These are phyloP conservation scores for Boletus semigastroideus DNA, from an alignment of 1,284 basidiomycete species.

Conservation along the genomic window DNA sequence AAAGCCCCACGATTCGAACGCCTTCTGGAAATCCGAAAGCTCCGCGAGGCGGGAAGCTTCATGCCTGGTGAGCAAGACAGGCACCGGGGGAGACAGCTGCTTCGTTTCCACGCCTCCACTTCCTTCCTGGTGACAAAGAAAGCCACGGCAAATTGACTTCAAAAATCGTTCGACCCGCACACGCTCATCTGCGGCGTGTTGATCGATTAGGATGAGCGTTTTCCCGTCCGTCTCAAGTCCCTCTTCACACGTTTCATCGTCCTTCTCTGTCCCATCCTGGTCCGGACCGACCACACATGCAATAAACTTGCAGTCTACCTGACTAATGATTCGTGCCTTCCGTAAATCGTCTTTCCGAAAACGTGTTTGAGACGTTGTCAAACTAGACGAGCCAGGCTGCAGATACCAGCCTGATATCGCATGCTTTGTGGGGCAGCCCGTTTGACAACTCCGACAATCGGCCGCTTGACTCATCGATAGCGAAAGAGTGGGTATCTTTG, in stretches of 20 bases:
- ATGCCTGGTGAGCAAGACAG: conserved; percentile 61
- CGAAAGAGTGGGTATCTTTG: conserved; percentile 44
- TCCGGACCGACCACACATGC: conserved; percentile 55
- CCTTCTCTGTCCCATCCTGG: conserved; percentile 13
- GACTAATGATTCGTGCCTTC: conserved; percentile 63
- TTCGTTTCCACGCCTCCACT: conserved; percentile 38
- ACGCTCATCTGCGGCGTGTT: conserved; percentile 95
- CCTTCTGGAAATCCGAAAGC: conserved; percentile 41
- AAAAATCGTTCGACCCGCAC: conserved; percentile 85
- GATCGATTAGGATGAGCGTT: conserved; percentile 83
- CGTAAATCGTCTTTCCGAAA: conserved; percentile 56
- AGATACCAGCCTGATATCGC: conserved; percentile 8
- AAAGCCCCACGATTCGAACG: conserved; percentile 76
- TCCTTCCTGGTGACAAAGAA: conserved; percentile 42
- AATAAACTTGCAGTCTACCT: conserved; percentile 90
- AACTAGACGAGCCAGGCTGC: conserved; percentile 14
- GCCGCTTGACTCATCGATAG: conserved; percentile 22
- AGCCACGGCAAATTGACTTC: conserved; percentile 65
- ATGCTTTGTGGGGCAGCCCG: conserved; percentile 5
- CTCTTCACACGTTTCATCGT: conserved; percentile 8
- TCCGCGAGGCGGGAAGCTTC: conserved; percentile 54
- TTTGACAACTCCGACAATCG: conserved; percentile 16
- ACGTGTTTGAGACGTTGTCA: conserved; percentile 29
- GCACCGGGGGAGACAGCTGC: conserved; percentile 49
- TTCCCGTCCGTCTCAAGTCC: conserved; percentile 9